These are phyloP conservation scores for Alternaria viburni DNA, from an alignment of 2,329 filamentous ascomycete species.

Conservation along the genomic window DNA sequence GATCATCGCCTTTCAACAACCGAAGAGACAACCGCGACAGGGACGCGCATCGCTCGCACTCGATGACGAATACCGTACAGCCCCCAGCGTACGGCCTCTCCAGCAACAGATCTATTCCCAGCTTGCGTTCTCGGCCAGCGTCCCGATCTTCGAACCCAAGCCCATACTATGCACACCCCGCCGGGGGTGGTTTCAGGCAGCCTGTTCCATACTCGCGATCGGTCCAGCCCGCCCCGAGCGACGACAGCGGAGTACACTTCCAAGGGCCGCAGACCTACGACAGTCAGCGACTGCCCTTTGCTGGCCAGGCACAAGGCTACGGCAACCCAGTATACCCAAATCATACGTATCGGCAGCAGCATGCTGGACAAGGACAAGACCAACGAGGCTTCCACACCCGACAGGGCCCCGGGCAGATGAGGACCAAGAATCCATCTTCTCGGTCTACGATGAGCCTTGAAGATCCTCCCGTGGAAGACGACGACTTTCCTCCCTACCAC, in stretches of 20 bases:
- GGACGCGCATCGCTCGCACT: constrained; percentile 52
- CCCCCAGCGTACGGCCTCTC: constrained; percentile 44
- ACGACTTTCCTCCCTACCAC: neutral
- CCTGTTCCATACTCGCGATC: constrained; percentile 52
- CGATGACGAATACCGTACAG: constrained; percentile 44
- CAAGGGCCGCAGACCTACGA: constrained; percentile 25
- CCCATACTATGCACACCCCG: constrained; percentile 49
- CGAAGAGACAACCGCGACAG: constrained; percentile 28
- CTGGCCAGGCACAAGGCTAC: constrained; percentile 2
- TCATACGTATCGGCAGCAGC: neutral
- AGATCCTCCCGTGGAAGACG: constrained; percentile 12
- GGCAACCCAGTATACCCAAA: neutral
- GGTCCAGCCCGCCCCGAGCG: constrained; percentile 54
- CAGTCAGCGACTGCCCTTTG: constrained; percentile 10
- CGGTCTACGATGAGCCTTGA: constrained; percentile 23
- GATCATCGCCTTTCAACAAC: constrained; percentile 38
- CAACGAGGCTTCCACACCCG: neutral
- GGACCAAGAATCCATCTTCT: constrained; percentile 34
- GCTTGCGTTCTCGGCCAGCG: constrained; percentile 49
- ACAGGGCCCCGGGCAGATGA: constrained; percentile 24
- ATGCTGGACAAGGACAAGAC: constrained; percentile 1
- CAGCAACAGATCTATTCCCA: constrained; percentile 53
- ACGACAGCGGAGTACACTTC: constrained; percentile 34
- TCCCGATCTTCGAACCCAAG: constrained; percentile 49
- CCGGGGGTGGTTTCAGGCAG: constrained; percentile 35